phyloP scores from a whole-genome alignment of 148 eudicot species.

The Chenopodium formosanum region DNA sequence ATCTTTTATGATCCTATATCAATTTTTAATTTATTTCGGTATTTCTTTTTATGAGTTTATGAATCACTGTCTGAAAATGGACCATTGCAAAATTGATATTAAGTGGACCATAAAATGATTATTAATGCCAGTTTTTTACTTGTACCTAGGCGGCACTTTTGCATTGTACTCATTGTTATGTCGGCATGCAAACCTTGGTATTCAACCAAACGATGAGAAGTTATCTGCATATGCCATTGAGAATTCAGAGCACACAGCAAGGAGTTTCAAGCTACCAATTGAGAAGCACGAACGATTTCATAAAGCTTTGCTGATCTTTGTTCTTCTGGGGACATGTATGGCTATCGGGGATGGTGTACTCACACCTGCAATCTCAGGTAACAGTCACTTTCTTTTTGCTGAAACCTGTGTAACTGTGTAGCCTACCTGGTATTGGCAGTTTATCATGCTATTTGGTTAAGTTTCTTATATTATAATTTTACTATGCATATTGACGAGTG shows the following conservation, averaged over 20 bases:
- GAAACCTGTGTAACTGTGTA: neutral
- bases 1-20: neutral
- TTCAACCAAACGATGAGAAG: constrained; percentile 52
- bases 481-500: neutral
- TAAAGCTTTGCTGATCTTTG: constrained; percentile 53
- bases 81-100: neutral
- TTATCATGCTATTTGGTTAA: neutral
- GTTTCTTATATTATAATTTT: neutral
- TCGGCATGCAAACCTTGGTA: constrained; percentile 51
- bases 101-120: constrained; percentile 6
- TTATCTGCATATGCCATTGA: constrained; percentile 44
- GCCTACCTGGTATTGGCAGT: neutral
- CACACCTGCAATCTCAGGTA: constrained; percentile 74
- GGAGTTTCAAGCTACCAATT: constrained; percentile 42
- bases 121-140: constrained; percentile 20
- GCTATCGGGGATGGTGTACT: constrained; percentile 62
- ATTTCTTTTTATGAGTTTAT: too few relatives aligned
- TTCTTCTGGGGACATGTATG: constrained; percentile 68
- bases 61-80: neutral
- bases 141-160: constrained; percentile 67
- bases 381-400: neutral
- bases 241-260: constrained; percentile 35
- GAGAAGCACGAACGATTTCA: constrained; percentile 51
- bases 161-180: constrained; percentile 62
- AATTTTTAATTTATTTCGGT: neutral